phyloP scores from a whole-genome alignment of 768 basidiomycete species.

The Pleurotus cornucopiae region DNA sequence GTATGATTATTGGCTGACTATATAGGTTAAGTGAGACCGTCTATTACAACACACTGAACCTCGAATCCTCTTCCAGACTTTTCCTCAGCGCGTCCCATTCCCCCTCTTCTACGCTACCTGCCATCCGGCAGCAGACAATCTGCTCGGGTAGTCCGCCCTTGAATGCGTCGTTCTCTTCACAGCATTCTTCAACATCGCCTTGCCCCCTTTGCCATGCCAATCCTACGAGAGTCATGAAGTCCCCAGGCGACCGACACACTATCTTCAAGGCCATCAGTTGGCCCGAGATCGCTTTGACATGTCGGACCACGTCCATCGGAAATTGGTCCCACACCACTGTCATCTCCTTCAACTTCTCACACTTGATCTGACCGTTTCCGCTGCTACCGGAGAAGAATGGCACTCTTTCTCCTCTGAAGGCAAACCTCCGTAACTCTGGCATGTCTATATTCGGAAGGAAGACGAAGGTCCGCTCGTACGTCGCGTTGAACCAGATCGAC shows the following conservation, averaged over 20 bases:
- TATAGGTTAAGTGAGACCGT: too few relatives aligned
- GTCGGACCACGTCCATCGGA: not conserved
- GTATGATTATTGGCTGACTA: too few relatives aligned
- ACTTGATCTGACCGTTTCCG: not conserved
- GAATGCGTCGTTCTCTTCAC: not conserved
- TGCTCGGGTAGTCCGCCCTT: not conserved
- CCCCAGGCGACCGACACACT: not conserved
- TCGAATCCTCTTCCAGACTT: not conserved
- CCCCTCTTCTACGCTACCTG: not conserved
- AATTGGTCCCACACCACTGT: not conserved
- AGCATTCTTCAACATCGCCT: not conserved
- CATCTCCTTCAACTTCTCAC: not conserved
- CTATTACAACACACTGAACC: constrained; percentile 4
- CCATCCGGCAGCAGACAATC: not conserved
- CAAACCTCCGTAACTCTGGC: not conserved
- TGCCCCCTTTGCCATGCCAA: not conserved
- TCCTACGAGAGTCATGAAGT: not conserved
- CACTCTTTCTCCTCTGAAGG: constrained; percentile 1
- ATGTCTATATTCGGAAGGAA: not conserved
- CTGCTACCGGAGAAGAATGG: not conserved
- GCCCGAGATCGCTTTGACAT: not conserved
- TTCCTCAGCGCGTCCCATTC: not conserved
- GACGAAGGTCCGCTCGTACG: not conserved
- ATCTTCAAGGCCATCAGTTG: not conserved
- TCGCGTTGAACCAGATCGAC: constrained; percentile 1